Evolutionary conservation across 768 basidiomycete species (phyloP).

Genomic region (Tylopilus felleus): DNA sequence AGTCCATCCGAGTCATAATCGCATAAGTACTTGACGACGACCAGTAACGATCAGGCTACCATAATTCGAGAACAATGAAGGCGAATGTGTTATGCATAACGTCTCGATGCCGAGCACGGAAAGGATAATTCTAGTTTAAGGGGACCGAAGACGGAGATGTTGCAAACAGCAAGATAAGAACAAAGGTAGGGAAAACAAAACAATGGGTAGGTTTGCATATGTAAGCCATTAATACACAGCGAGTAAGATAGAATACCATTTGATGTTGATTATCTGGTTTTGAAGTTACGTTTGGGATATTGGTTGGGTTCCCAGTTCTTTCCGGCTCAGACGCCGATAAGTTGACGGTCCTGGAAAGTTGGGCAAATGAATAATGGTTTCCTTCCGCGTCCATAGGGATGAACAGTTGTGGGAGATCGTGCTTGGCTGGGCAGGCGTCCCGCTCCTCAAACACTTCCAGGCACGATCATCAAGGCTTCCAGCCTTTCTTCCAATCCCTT

Average conservation of each 20-base stretch:
- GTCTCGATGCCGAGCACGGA: slow-evolving; percentile 8
- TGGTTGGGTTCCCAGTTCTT: background rate
- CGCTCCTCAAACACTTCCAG: slow-evolving; percentile 21
- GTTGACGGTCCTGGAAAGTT: background rate
- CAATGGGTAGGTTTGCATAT: slow-evolving; percentile 18
- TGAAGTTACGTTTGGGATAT: slow-evolving; percentile 3
- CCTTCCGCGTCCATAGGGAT: background rate
- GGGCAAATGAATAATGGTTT: too few species aligned
- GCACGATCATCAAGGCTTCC: slow-evolving; percentile 49
- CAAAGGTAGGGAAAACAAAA: background rate
- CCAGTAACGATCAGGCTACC: background rate
- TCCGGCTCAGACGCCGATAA: background rate
- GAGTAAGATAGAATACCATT: slow-evolving; percentile 25
- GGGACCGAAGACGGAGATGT: background rate
- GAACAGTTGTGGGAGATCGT: background rate
- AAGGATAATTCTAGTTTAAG: background rate
- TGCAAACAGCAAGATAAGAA: slow-evolving; percentile 2
- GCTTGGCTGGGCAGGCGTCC: background rate
- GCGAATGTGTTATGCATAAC: background rate
- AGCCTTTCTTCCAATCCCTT: slow-evolving; percentile 79
- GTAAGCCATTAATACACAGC: slow-evolving; percentile 25
- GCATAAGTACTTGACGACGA: background rate
- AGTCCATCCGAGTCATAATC: background rate
- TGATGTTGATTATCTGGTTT: slow-evolving; percentile 18
- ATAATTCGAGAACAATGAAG: background rate